These are phyloP conservation scores for Tagetes patula DNA, from an alignment of 129 eudicot genomes.

Conservation along the genomic window DNA sequence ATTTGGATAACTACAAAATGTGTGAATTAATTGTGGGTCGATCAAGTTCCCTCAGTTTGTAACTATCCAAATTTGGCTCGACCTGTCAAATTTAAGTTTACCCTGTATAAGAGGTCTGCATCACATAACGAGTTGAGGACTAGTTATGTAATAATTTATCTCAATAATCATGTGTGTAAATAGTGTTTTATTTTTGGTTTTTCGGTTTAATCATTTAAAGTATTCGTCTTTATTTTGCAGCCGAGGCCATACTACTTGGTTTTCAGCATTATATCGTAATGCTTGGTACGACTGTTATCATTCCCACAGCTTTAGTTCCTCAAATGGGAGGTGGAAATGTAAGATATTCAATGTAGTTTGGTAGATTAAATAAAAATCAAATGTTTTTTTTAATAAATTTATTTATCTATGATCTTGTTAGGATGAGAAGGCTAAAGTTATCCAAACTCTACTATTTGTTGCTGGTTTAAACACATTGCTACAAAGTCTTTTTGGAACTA, in stretches of 20 bases:
- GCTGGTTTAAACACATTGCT: conserved; percentile 69
- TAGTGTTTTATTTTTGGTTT: background rate
- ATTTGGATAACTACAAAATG: background rate
- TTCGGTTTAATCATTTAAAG: background rate
- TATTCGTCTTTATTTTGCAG: conserved; percentile 36
- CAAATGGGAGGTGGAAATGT: conserved; percentile 88
- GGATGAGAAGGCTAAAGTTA: conserved; percentile 75
- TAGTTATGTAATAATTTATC: background rate
- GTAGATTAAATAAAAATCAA: background rate
- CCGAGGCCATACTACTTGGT: conserved; percentile 72
- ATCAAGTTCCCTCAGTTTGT: background rate
- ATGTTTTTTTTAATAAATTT: background rate
- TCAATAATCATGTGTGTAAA: conserved; percentile 4
- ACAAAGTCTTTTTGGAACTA: conserved; percentile 61
- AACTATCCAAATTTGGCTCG: background rate
- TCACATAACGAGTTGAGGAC: background rate
- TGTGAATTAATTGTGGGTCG: background rate
- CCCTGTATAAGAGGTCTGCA: background rate
- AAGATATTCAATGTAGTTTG: conserved; percentile 23
- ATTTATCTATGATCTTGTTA: conserved; percentile 25
- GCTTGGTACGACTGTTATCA: conserved; percentile 74
- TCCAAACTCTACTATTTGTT: conserved; percentile 74
- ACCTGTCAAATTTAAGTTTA: background rate
- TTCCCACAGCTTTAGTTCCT: conserved; percentile 75
- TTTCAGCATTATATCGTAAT: conserved; percentile 69